Evolutionary conservation across 257 asterid genomes (phyloP), one percentile per base, ranked within the genome.

Genomic region (Nicotiana tabacum): DNA sequence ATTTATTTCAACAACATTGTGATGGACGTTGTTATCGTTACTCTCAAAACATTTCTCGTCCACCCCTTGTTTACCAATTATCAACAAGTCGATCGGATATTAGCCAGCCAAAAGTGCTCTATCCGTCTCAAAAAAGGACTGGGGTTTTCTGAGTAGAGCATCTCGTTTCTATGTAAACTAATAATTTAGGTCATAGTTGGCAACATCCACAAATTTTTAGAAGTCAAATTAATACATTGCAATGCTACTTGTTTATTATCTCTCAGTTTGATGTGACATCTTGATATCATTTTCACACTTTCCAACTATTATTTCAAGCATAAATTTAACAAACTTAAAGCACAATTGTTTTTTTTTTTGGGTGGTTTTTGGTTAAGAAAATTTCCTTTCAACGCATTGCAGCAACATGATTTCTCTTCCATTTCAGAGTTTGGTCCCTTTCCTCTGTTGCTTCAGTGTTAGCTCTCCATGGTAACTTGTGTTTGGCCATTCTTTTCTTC

Each of bases 391-490:
- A 74, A 51, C 64, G 53, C 61, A 33, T 57, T 70, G 77, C 64
- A 30, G 84, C 81, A 24, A 84, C 69, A 55, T 58, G 83, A 67
- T 84, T 78, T 83, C 78, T 84, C 69, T 79, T 87, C 89, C 89
- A 82, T 56, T 56, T 83, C 35, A 82, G 84, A 78, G 84, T 79
- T 27, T 82, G 83, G 84, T 53, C 53, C 30, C 1, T n/a, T 77
- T 82, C 51, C 35, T 61, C 57, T 35, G 6, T 77, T 79, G 82
- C 81, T 7, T 56, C 70, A 43, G n/a, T 46, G 81, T 72, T 70
- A 21, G 61, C 82, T 53, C 56, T 78, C 83, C 84, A 87, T 29
- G 89, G 79, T 60, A 84, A 60, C 68, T 43, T 87, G 37, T 74
- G 48, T 27, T 65, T 64, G 18, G 82, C 87, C 57, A 80, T 74